Base-by-base conservation (phyloP, 768 basidiomycete genomes). In the Boletus sp. region DNA sequence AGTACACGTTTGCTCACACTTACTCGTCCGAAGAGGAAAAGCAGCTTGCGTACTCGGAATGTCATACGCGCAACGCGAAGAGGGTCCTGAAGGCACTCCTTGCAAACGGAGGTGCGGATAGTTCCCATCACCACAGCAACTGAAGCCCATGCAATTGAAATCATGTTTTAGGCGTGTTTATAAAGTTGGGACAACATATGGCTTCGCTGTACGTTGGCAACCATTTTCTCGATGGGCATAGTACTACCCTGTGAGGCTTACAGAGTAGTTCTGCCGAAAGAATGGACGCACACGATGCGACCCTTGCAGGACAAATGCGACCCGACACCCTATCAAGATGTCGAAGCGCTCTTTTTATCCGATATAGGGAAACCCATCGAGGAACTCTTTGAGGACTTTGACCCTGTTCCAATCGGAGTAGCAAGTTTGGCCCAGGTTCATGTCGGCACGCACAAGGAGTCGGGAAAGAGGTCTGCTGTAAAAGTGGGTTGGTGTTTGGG, bases 361-460 rank as follows among this genome's bases (percentile, higher is more conserved):
- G 97, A 98, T 69, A 87, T 94, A 71, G 92, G 90, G 7, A 69
- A 73, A 39, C 77, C 84, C 0, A 81, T 97, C 37, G 76, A 79
- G 2, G 88, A 90, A 18, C 71, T 94, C 33, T 98, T 98, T 65
- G 83, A 84, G 12, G 83, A 92, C 57, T 96, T 98, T 67, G 86
- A 97, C 62, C 85, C 85, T 5, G 76, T 78, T 17, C 97, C 97
- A 7, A 91, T 98, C 45, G 97, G 97, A 3, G 94, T 98, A 15
- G 97, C 97, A 12, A 96, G 93, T 65, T 74, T 98, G 37, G 97
- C 97, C 6, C 97, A 99, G 72, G 97, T 98, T 15, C 97, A 98
- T 72, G 82, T 89, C 18, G 97, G 86, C 4, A 81, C 73, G 14
- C 85, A 92, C 59, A 82, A 83, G 50, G 77, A 82, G 47, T 85